phyloP scores from a whole-genome alignment of 768 basidiomycete species.

The Sutorius australiensis region DNA sequence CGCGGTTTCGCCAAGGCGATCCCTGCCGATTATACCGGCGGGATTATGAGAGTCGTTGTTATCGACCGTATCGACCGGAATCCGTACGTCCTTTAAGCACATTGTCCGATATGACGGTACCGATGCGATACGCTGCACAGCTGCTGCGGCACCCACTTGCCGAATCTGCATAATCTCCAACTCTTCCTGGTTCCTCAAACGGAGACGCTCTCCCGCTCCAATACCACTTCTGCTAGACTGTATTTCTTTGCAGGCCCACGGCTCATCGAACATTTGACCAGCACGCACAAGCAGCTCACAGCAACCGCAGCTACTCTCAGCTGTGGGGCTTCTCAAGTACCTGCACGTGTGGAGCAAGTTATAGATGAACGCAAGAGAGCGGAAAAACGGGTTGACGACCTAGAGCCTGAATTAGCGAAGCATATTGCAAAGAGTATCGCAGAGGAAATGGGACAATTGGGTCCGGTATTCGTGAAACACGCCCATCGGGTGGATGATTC shows the following conservation, averaged over 20 bases:
- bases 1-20: constrained; percentile 53
- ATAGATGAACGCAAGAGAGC: constrained; percentile 63
- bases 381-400: constrained; percentile 64
- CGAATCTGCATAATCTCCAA: constrained; percentile 69
- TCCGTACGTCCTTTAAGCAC: constrained; percentile 46
- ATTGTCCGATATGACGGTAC: constrained; percentile 6
- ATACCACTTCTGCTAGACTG: constrained; percentile 63
- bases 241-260: constrained; percentile 84
- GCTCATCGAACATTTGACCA: constrained; percentile 57
- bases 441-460: constrained; percentile 33
- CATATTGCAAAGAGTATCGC: constrained; percentile 42
- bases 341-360: constrained; percentile 64
- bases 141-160: constrained; percentile 83
- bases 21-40: constrained; percentile 71
- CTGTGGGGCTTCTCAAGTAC: constrained; percentile 62
- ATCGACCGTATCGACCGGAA: constrained; percentile 83
- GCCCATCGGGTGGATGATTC: constrained; percentile 62
- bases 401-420: constrained; percentile 62
- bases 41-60: constrained; percentile 72
- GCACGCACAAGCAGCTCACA: constrained; percentile 54
- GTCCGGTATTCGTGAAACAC: constrained; percentile 41
- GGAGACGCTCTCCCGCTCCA: constrained; percentile 58
- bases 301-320: constrained; percentile 58
- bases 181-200: constrained; percentile 70
- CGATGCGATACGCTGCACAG: constrained; percentile 31